Conservation (phyloP, 2,329 filamentous ascomycete genomes). For the Monosporascus sp. region DNA sequence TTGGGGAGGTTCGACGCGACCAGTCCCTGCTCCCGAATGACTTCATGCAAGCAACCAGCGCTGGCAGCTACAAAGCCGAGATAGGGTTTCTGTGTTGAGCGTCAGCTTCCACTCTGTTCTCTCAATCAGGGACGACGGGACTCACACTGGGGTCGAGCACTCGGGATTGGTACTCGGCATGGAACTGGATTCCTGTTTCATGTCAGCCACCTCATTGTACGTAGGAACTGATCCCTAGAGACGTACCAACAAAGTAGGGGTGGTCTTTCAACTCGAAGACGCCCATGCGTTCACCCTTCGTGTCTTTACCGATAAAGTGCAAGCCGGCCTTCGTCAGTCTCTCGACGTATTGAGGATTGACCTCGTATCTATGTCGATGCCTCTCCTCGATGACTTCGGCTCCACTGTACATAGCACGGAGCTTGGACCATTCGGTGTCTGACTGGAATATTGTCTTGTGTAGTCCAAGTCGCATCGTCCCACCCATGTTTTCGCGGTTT, state of each 20-base stretch:
- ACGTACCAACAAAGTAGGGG: conserved; percentile 63
- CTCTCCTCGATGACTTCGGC: conserved; percentile 60
- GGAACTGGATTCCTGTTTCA: conserved; percentile 64
- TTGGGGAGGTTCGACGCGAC: too few species aligned
- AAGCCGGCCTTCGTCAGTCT: conserved; percentile 64
- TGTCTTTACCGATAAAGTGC: conserved; percentile 73
- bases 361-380: conserved; percentile 86
- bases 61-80: conserved; percentile 80
- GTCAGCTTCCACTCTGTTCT: background rate
- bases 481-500: conserved; percentile 58
- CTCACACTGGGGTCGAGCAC: conserved; percentile 55
- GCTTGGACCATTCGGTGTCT: conserved; percentile 70
- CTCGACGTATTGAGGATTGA: conserved; percentile 74
- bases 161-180: conserved; percentile 77
- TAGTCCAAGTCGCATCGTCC: conserved; percentile 79
- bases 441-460: conserved; percentile 70
- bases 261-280: conserved; percentile 77
- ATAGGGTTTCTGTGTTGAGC: conserved; percentile 41
- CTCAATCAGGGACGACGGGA: background rate
- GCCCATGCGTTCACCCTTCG: conserved; percentile 68
- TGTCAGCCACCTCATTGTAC: background rate
- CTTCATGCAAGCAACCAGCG: conserved; percentile 55
- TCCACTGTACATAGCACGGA: conserved; percentile 68
- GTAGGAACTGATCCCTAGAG: background rate
- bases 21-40: background rate